Evolutionary conservation across 768 basidiomycete species (phyloP), one percentile per base, ranked within the genome.

Genomic region (Boletus reticuloceps): DNA sequence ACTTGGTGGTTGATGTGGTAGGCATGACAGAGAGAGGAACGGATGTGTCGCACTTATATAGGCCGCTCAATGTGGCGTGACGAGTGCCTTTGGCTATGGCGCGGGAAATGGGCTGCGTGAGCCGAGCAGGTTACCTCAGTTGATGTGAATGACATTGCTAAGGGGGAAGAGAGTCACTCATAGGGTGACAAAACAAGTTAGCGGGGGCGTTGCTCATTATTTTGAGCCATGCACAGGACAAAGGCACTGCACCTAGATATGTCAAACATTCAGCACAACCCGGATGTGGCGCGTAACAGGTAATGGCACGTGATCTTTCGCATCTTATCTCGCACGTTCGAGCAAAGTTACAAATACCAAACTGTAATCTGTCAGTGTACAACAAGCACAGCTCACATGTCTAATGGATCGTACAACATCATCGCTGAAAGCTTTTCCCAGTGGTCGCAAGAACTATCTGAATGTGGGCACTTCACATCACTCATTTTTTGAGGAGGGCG

Each of bases 401-500:
- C 61, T 65, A 69, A 22, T 63, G 70, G 49, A 70, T 67, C 58
- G 52, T 69, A 70, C 66, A 69, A 56, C 62, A 63, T 42, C 55
- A 31, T n/a, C 32, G 36, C 52, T 41, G 40, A 42, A 51, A 29
- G 45, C 34, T 42, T 44, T 16, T 53, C 42, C 20, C 38, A 34
- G 32, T 37, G 36, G 47, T 51, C 46, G n/a, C 17, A 32, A 25
- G 45, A 54, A 56, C 61, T 47, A 46, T 52, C 8, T 22, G 20
- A 11, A 52, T 34, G 22, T 11, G 27, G 42, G 37, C 17, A 16
- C 48, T 69, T 36, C 54, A 34, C 20, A 41, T 38, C 40, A 31
- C 49, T 65, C 78, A 85, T 76, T 88, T 87, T 79, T 83, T 80
- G 68, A 82, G 76, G 51, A 93, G 75, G 53, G 83, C 85, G 44